Evolutionary conservation across 202 grass and related monocot species (phyloP), one percentile per base, ranked within the genome.

Genomic region (Hordeum pubiflorum): DNA sequence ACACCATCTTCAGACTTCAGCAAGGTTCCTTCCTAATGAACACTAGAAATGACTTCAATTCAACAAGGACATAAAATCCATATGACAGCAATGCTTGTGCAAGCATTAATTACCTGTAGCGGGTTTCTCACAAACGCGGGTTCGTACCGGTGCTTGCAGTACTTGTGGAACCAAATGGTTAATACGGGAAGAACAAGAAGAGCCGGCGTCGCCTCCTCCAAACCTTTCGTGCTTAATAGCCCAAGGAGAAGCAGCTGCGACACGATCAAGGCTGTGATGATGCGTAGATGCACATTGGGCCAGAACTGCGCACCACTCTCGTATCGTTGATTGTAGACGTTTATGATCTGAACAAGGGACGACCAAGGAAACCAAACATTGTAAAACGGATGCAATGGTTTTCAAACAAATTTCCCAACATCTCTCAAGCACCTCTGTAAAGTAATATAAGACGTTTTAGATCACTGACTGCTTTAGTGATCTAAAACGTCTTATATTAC

Each of bases 261-360:
- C 56, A 94, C 65, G 14, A 94, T 72, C 81, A 97, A 73, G 4
- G 94, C 94, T 57, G 44, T 57, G 39, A 97, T 89, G 68, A 97
- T 91, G 31, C 94, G 94, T 4, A 63, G 72, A 40, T 97, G 94
- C 26, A 97, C 94, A 15, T 86, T 91, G 67, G 94, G 94, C 94
- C 94, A 97, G 54, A 97, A 97, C 69, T 93, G 91, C 5, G 89
- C 94, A 0, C 71, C 89, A 0, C 94, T 97, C 76, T 97, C 94
- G 22, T 97, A 97, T 81, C 77, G 89, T 87, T 97, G 94, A 75
- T 94, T 92, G 84, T 94, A 97, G 23, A 97, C 94, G 33, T 97
- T 97, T 68, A 97, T 97, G 75, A 97, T 97, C 91, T 97, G 41
- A 44, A 62, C 66, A 72, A 26, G 24, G 13, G 34, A 39, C 17